Percentiles rank a stretch among this genome's conserved stretches.
phyloP scores from a whole-genome alignment of 345 rosid species.

The Eucalyptus curtisii region DNA sequence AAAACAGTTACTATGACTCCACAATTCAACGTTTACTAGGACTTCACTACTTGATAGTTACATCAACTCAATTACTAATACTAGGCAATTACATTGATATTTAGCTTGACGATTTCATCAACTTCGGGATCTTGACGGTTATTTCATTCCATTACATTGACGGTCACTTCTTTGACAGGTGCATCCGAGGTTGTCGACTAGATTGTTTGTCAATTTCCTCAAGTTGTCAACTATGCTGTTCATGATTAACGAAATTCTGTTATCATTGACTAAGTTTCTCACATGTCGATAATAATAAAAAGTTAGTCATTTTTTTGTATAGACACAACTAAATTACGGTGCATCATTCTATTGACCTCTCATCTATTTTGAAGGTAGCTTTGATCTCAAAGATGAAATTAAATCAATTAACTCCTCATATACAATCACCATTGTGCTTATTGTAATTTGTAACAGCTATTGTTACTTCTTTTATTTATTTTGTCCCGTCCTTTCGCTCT shows the following conservation, averaged over 20 bases:
- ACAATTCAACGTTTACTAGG: fast-evolving
- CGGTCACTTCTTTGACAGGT: background rate
- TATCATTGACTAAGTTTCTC: background rate
- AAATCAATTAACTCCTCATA: background rate
- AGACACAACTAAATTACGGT: too few species aligned
- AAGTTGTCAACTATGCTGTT: background rate
- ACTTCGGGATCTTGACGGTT: fast-evolving
- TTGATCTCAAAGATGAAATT: background rate
- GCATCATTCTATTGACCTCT: background rate
- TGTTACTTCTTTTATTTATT: background rate
- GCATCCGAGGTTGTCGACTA: background rate
- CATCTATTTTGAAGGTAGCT: background rate
- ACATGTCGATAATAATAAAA: background rate
- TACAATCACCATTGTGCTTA: background rate
- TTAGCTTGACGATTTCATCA: background rate
- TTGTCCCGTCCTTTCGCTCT: background rate
- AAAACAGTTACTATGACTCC: background rate
- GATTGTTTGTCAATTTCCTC: background rate
- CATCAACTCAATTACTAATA: background rate
- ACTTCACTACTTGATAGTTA: background rate
- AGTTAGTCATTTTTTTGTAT: background rate
- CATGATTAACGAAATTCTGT: background rate
- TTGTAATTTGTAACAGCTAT: background rate
- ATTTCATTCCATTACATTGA: background rate
- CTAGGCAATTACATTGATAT: background rate